These are phyloP conservation scores for Pelargonium cotyledonis DNA, from an alignment of 441 rosid species.

Conservation along the genomic window DNA sequence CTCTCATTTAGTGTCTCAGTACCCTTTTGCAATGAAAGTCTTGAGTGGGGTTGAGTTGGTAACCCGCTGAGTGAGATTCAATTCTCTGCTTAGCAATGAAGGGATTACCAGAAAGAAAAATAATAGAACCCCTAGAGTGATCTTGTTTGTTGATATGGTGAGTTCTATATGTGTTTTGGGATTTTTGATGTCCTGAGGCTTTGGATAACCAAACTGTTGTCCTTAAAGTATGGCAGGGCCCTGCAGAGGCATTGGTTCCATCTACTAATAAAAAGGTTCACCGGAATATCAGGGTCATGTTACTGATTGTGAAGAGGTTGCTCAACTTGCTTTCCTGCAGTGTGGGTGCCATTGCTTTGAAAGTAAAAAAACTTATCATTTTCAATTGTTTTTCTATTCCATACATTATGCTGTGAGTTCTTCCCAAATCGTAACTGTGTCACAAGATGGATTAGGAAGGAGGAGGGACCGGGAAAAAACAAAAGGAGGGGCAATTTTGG, in stretches of 20 bases:
- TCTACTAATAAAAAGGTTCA: neutral
- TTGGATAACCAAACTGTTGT: no score
- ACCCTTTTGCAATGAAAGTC: neutral
- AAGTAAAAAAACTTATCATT: no score
- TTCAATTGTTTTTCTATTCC: neutral
- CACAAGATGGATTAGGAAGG: neutral
- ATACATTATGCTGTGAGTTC: conserved; percentile 1
- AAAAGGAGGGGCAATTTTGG: neutral
- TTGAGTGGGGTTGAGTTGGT: neutral
- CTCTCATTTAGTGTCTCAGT: neutral
- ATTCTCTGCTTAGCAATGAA: neutral
- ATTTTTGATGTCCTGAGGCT: no score
- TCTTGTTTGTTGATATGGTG: no score
- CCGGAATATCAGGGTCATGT: neutral
- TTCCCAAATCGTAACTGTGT: neutral
- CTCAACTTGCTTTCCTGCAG: neutral
- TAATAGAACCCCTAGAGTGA: neutral
- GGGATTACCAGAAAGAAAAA: neutral
- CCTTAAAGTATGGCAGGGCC: no score
- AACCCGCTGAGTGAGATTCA: neutral
- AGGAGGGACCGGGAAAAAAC: neutral
- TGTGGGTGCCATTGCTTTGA: no score
- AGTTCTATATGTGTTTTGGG: no score
- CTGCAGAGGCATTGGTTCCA: no score
- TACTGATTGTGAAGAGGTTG: neutral